Conservation (phyloP, 192 early-diverging fungal species). For the Diversispora eburnea region DNA sequence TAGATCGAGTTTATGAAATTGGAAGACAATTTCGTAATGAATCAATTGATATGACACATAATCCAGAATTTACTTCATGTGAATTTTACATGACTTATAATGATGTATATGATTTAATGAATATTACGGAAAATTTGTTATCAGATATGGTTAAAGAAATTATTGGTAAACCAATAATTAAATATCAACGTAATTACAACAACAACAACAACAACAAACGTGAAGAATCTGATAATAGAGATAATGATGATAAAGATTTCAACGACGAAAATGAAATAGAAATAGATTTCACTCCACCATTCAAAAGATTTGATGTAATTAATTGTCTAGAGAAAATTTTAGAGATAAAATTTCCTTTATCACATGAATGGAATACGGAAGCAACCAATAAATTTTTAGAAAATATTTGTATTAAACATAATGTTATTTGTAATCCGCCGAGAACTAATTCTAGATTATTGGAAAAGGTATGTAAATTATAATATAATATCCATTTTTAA, state of each 20-base stretch:
- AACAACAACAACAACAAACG: too few species aligned
- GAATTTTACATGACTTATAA: constrained; percentile 99
- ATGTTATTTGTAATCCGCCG: constrained; percentile 90
- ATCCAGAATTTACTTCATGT: constrained; percentile 99
- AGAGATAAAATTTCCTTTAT: constrained; percentile 85
- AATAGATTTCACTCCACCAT: constrained; percentile 95
- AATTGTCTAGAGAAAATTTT: constrained; percentile 85
- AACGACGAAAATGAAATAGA: constrained; percentile 67
- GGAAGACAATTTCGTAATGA: constrained; percentile 99
- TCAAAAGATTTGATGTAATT: constrained; percentile 92
- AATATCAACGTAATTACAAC: constrained; percentile 94
- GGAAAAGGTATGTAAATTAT: constrained; percentile 70
- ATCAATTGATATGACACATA: constrained; percentile 96
- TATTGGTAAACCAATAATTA: constrained; percentile 86
- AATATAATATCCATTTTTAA: background rate
- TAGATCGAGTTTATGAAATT: constrained; percentile 99
- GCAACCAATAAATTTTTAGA: constrained; percentile 86
- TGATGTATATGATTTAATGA: constrained; percentile 94
- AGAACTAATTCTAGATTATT: constrained; percentile 89
- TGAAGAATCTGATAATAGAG: too few species aligned
- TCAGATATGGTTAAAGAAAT: constrained; percentile 89
- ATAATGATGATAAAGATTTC: background rate
- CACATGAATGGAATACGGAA: constrained; percentile 70
- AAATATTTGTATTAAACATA: constrained; percentile 91
- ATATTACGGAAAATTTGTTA: constrained; percentile 82